phyloP scores from a whole-genome alignment of 345 rosid species.

The Passiflora organensis region DNA sequence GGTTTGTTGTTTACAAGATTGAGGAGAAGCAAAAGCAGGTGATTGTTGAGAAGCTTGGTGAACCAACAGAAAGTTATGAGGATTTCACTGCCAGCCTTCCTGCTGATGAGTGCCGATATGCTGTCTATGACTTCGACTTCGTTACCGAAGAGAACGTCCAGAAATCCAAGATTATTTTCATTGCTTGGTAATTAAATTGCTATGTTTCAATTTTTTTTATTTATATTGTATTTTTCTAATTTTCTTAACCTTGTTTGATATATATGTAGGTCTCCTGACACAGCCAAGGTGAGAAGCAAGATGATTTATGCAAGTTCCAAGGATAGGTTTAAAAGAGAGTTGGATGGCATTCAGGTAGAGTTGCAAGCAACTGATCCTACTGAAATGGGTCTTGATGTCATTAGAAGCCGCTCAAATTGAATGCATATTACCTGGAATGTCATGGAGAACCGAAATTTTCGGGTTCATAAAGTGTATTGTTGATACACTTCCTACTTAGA shows the following conservation, averaged over 20 bases:
- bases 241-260: not conserved
- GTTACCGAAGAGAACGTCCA: slow-evolving; percentile 62
- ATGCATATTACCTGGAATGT: slow-evolving; percentile 14
- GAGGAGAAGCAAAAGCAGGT: slow-evolving; percentile 70
- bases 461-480: slow-evolving; percentile 26
- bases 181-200: slow-evolving; percentile 44
- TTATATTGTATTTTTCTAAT: not conserved
- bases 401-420: slow-evolving; percentile 50
- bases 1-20: slow-evolving; percentile 58
- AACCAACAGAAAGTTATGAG: slow-evolving; percentile 50
- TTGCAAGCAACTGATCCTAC: slow-evolving; percentile 71
- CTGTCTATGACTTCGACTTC: slow-evolving; percentile 59
- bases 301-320: slow-evolving; percentile 73
- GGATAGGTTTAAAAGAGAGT: slow-evolving; percentile 61
- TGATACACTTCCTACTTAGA: slow-evolving; percentile 25
- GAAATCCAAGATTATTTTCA: slow-evolving; percentile 61
- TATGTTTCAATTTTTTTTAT: too few relatives aligned
- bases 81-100: slow-evolving; percentile 56
- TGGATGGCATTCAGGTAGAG: slow-evolving; percentile 61
- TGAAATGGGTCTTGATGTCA: slow-evolving; percentile 66
- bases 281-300: slow-evolving; percentile 59
- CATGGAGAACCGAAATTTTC: slow-evolving; percentile 14
- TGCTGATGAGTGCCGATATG: slow-evolving; percentile 62
- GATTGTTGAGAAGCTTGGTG: slow-evolving; percentile 58
- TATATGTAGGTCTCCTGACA: slow-evolving; percentile 53